Percentiles rank a stretch among this genome's conserved stretches.
Conservation (phyloP, 202 grass and related monocot genomes). For the Eragrostis tef region DNA sequence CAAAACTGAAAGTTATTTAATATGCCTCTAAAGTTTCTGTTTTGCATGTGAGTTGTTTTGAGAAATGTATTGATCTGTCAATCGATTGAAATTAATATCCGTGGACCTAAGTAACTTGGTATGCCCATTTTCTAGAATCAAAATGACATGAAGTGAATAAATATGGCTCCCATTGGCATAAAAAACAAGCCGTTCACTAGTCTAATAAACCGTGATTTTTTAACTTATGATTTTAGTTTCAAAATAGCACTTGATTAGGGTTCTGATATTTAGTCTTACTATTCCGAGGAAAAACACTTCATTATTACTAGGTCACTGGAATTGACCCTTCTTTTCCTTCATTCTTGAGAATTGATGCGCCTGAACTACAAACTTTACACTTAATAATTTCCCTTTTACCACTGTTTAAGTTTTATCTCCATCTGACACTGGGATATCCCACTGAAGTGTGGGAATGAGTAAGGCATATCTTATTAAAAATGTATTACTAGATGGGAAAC, state of each 20-base stretch:
- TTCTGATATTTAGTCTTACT: not conserved
- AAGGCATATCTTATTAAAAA: not conserved
- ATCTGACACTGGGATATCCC: not conserved
- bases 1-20: conserved; percentile 1
- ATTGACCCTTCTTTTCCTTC: not conserved
- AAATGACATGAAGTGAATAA: not conserved
- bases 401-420: not conserved
- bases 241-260: not conserved
- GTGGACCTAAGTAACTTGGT: not conserved
- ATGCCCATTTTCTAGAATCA: conserved; percentile 7
- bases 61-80: not conserved
- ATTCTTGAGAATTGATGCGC: not conserved
- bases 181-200: not conserved
- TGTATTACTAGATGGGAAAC: not conserved
- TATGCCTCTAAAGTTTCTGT: not conserved
- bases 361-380: conserved; percentile 9
- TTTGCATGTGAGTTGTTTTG: not conserved
- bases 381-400: not conserved
- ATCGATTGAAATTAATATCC: not conserved
- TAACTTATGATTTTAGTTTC: not conserved
- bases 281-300: not conserved
- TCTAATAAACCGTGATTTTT: not conserved
- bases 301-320: not conserved
- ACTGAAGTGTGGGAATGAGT: not conserved
- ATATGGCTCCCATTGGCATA: not conserved